These are phyloP conservation scores for Salix dunnii DNA, from an alignment of 345 rosid species.

Conservation along the genomic window DNA sequence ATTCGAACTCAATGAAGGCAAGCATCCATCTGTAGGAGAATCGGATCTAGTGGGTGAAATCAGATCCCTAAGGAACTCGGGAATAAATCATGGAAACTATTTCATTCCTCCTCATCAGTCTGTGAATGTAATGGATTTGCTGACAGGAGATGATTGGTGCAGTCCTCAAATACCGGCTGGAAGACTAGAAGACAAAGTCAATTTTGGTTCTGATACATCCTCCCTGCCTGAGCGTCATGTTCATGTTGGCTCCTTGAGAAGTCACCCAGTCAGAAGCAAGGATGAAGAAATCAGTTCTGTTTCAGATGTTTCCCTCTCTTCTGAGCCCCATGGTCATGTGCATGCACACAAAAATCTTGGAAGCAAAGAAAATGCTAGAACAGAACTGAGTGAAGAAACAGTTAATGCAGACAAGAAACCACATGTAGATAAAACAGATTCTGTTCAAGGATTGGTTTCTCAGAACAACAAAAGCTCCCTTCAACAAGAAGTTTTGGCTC, in stretches of 20 bases:
- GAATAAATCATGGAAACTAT: slow-evolving; percentile 11
- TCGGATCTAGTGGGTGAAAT: slow-evolving; percentile 25
- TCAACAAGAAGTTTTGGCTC: slow-evolving; percentile 58
- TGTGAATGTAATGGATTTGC: slow-evolving; percentile 40
- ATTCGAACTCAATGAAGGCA: slow-evolving; percentile 19
- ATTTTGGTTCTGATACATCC: slow-evolving; percentile 19
- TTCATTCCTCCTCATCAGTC: slow-evolving; percentile 24
- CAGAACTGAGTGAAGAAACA: slow-evolving; percentile 19
- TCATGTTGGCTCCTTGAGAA: slow-evolving; percentile 9
- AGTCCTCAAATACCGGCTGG: slow-evolving; percentile 24
- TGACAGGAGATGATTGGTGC: slow-evolving; percentile 38
- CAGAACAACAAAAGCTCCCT: slow-evolving; percentile 38
- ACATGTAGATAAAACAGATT: slow-evolving; percentile 19
- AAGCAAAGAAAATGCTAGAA: slow-evolving; percentile 2
- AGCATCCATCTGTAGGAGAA: slow-evolving; percentile 30
- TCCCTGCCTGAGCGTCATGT: slow-evolving; percentile 12
- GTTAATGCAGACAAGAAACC: slow-evolving; percentile 20
- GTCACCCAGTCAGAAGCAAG: slow-evolving; percentile 1
- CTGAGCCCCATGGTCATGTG: not conserved
- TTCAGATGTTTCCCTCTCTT: not conserved
- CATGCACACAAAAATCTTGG: not conserved
- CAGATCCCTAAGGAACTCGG: slow-evolving; percentile 13
- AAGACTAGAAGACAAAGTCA: slow-evolving; percentile 28
- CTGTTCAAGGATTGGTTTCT: slow-evolving; percentile 28
- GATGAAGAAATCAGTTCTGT: not conserved